phyloP scores from a whole-genome alignment of 257 asterid species.

The Nemophila menziesii region DNA sequence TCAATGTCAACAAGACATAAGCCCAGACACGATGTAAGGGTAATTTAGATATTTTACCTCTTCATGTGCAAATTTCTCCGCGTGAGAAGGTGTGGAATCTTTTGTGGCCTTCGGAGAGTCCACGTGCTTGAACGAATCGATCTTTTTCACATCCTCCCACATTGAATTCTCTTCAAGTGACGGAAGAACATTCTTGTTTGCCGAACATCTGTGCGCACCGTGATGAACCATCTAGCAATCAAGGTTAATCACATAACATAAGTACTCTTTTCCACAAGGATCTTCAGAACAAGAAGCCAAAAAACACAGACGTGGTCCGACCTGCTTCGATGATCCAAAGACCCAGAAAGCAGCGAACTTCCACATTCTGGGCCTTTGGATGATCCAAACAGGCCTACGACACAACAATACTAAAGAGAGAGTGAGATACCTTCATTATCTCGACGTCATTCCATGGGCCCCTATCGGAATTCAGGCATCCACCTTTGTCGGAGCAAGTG shows the following conservation, averaged over 20 bases:
- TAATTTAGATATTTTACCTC: constrained; percentile 37
- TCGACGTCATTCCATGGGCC: constrained; percentile 97
- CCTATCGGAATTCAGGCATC: constrained; percentile 83
- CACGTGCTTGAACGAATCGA: constrained; percentile 30
- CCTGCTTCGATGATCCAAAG: not conserved
- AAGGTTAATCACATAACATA: not conserved
- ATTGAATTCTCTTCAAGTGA: constrained; percentile 58
- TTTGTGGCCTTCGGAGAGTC: constrained; percentile 23
- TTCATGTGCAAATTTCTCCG: constrained; percentile 45
- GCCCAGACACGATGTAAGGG: not conserved
- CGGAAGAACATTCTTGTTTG: constrained; percentile 30
- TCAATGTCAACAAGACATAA: not conserved
- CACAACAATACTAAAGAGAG: constrained; percentile 2
- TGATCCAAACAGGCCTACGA: not conserved
- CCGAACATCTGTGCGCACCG: constrained; percentile 69
- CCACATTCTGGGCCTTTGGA: too few species aligned
- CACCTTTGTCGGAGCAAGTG: constrained; percentile 79
- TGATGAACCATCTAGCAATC: constrained; percentile 59
- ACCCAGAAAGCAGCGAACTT: too few species aligned
- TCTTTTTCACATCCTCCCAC: constrained; percentile 45
- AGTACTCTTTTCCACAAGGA: not conserved
- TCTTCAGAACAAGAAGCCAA: not conserved
- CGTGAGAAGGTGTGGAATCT: constrained; percentile 8
- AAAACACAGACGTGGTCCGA: not conserved
- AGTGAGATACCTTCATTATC: constrained; percentile 62